Evolutionary conservation across 768 basidiomycete species (phyloP).

Genomic region (Lactarius pseudohatsudake): DNA sequence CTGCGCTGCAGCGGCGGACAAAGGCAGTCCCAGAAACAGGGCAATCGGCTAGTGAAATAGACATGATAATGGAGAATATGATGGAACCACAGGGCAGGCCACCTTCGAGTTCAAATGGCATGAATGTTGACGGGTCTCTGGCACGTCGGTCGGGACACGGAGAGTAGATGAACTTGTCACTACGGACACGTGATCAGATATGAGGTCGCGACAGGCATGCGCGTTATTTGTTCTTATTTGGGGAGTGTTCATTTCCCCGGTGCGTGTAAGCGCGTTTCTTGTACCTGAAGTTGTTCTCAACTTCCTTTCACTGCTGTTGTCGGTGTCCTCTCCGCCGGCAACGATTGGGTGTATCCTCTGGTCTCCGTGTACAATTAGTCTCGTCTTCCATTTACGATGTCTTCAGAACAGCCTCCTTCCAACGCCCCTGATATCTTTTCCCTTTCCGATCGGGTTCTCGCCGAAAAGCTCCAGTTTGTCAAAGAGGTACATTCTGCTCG

Average conservation of each 20-base stretch:
- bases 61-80: conserved; percentile 44
- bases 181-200: conserved; percentile 13
- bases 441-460: conserved; percentile 68
- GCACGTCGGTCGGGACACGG: not conserved
- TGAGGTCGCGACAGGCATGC: not conserved
- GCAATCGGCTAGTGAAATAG: conserved; percentile 41
- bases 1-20: conserved; percentile 39
- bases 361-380: conserved; percentile 22
- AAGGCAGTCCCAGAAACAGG: conserved; percentile 38
- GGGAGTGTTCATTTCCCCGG: conserved; percentile 23
- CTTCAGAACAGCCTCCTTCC: conserved; percentile 35
- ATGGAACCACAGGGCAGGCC: conserved; percentile 31
- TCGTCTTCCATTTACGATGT: conserved; percentile 31
- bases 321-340: conserved; percentile 2
- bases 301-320: not conserved
- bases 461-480: conserved; percentile 70
- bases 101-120: not conserved
- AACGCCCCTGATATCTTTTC: conserved; percentile 65
- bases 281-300: conserved; percentile 1
- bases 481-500: conserved; percentile 55
- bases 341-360: conserved; percentile 2
- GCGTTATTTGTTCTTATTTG: conserved; percentile 27
- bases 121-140: not conserved
- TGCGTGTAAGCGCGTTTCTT: not conserved
- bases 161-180: not conserved